Conservation (phyloP, 2,329 filamentous ascomycete species). For the Fusarium pseudocircinatum region DNA sequence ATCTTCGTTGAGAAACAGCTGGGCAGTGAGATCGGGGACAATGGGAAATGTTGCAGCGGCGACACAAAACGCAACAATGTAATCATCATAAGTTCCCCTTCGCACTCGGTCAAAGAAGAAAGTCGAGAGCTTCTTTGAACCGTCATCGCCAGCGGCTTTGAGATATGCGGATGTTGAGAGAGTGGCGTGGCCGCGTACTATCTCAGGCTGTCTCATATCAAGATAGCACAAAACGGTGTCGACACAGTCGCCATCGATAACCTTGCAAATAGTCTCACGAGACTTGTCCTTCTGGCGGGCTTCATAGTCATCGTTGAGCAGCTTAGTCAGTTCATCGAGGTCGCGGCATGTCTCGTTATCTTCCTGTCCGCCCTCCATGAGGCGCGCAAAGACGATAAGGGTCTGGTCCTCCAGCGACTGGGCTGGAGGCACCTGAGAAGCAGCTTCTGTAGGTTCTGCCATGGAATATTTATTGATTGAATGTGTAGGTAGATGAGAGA, state of each 20-base stretch:
- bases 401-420: slow-evolving; percentile 68
- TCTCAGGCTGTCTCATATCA: slow-evolving; percentile 80
- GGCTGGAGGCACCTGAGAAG: slow-evolving; percentile 46
- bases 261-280: slow-evolving; percentile 61
- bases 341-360: slow-evolving; percentile 74
- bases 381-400: slow-evolving; percentile 81
- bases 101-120: slow-evolving; percentile 79
- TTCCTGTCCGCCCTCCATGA: slow-evolving; percentile 92
- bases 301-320: slow-evolving; percentile 65
- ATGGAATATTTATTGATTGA: slow-evolving; percentile 37
- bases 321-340: slow-evolving; percentile 66
- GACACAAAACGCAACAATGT: slow-evolving; percentile 93
- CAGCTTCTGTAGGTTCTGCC: slow-evolving; percentile 46
- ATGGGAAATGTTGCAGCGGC: slow-evolving; percentile 89
- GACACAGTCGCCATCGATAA: slow-evolving; percentile 79
- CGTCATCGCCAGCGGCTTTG: slow-evolving; percentile 77
- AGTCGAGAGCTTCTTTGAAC: slow-evolving; percentile 73
- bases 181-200: slow-evolving; percentile 82
- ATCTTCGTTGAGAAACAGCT: slow-evolving; percentile 87
- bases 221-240: slow-evolving; percentile 88
- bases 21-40: slow-evolving; percentile 76
- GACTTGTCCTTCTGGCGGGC: slow-evolving; percentile 54
- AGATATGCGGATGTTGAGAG: slow-evolving; percentile 86
- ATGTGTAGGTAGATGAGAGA: background rate
- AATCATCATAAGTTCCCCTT: slow-evolving; percentile 84